Evolutionary conservation across 306 rosid genomes (phyloP).

Genomic region (Quercus berberidifolia): DNA sequence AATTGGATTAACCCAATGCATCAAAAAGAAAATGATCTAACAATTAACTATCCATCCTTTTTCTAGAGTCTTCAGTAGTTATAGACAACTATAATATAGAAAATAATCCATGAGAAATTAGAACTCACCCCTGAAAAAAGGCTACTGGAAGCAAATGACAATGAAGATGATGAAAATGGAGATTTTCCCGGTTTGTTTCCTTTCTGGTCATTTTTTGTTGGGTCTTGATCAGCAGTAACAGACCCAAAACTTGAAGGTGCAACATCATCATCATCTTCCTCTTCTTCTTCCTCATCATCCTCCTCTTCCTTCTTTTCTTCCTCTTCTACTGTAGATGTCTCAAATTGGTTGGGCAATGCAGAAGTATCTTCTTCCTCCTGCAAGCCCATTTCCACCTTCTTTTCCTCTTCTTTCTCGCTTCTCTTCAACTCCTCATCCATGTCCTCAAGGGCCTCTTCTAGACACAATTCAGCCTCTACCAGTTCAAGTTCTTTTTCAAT

Average conservation of each 20-base stretch:
- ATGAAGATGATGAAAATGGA: slow-evolving; percentile 82
- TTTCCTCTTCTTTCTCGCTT: slow-evolving; percentile 70
- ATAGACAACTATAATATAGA: background rate
- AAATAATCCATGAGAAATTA: slow-evolving; percentile 20
- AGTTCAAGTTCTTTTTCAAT: slow-evolving; percentile 65
- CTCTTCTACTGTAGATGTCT: slow-evolving; percentile 30
- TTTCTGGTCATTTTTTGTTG: slow-evolving; percentile 36
- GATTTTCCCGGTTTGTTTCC: slow-evolving; percentile 58
- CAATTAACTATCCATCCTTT: background rate
- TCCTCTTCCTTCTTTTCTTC: slow-evolving; percentile 39
- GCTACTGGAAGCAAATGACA: slow-evolving; percentile 70
- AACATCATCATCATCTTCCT: slow-evolving; percentile 50
- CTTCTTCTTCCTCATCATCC: slow-evolving; percentile 50
- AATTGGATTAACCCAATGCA: background rate
- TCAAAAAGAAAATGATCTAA: background rate
- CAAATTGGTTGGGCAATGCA: slow-evolving; percentile 39
- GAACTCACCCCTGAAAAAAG: slow-evolving; percentile 76
- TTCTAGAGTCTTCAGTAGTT: background rate
- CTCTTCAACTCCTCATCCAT: slow-evolving; percentile 57
- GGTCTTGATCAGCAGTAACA: slow-evolving; percentile 38
- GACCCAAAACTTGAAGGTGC: slow-evolving; percentile 86
- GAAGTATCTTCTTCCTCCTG: slow-evolving; percentile 46
- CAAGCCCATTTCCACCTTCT: slow-evolving; percentile 51
- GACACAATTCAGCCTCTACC: slow-evolving; percentile 61
- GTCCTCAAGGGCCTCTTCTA: slow-evolving; percentile 72